Percentiles rank a stretch among this genome's conserved stretches.
These are phyloP conservation scores for Candolleomyces aberdarensis DNA, from an alignment of 768 basidiomycete genomes.

Conservation along the genomic window DNA sequence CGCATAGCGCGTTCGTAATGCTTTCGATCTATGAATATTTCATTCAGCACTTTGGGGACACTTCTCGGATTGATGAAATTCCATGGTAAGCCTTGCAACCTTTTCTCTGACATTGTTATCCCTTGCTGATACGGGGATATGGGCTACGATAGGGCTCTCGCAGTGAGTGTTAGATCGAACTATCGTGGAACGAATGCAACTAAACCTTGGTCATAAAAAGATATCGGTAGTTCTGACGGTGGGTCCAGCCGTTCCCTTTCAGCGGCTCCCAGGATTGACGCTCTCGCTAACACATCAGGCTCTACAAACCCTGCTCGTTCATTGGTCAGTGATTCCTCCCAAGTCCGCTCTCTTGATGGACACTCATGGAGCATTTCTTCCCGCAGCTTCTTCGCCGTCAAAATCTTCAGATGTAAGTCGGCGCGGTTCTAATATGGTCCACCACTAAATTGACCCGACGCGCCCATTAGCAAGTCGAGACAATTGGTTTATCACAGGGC, in stretches of 20 bases:
- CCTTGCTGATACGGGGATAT: too few relatives aligned
- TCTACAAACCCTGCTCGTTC: conserved; percentile 46
- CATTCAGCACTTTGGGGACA: conserved; percentile 40
- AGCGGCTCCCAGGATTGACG: neutral
- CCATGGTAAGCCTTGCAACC: conserved; percentile 33
- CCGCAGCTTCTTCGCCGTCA: conserved; percentile 16
- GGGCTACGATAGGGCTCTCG: conserved; percentile 28
- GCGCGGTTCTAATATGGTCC: neutral
- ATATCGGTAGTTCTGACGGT: conserved; percentile 33
- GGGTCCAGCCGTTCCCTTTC: conserved; percentile 1
- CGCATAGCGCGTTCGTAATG: conserved; percentile 39
- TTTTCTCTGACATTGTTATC: neutral
- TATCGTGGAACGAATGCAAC: neutral
- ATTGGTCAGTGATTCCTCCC: conserved; percentile 34
- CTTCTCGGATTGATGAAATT: conserved; percentile 35
- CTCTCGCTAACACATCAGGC: conserved; percentile 24
- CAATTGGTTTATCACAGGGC: conserved; percentile 29
- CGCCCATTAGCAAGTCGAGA: conserved; percentile 30
- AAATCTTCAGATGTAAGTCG: conserved; percentile 12
- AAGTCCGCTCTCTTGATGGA: conserved; percentile 25
- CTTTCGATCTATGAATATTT: conserved; percentile 41
- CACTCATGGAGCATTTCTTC: neutral
- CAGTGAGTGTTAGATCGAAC: conserved; percentile 24
- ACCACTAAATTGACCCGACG: conserved; percentile 17
- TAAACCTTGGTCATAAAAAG: conserved; percentile 20